A percentile compares a stretch with the other conserved stretches of the same genome.
phyloP scores from a whole-genome alignment of 163 green algal genomes.

The Volvox carteri region DNA sequence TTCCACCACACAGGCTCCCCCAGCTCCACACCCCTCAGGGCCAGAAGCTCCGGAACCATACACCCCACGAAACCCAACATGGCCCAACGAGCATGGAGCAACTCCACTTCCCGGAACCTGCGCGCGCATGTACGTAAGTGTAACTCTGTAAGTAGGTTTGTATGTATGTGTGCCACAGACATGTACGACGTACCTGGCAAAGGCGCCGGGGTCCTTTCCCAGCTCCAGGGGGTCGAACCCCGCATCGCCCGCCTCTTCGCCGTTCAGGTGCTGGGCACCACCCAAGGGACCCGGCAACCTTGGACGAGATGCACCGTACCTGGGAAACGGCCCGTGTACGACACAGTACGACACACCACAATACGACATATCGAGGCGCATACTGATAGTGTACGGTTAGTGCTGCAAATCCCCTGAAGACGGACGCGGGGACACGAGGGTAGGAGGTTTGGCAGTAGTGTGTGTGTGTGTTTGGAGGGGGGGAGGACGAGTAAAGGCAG shows the following conservation, averaged over 20 bases:
- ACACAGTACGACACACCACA: neutral
- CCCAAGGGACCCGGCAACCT: conserved; percentile 66
- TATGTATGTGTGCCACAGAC: too few relatives aligned
- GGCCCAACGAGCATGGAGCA: conserved; percentile 82
- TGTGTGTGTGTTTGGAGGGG: too few relatives aligned
- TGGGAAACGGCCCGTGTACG: neutral
- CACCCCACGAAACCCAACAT: conserved; percentile 79
- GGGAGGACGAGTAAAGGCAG: too few relatives aligned
- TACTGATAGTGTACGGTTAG: too few relatives aligned
- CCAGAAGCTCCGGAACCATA: conserved; percentile 71
- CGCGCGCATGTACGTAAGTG: too few relatives aligned
- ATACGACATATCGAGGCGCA: too few relatives aligned
- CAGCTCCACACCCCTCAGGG: conserved; percentile 54
- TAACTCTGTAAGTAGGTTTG: too few relatives aligned
- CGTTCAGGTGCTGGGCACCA: conserved; percentile 63
- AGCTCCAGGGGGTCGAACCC: conserved; percentile 80
- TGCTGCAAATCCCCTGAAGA: too few relatives aligned
- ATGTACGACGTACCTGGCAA: conserved; percentile 50
- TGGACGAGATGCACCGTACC: conserved; percentile 57
- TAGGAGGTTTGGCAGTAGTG: too few relatives aligned
- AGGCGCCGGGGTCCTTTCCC: conserved; percentile 38
- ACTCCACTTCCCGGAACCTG: conserved; percentile 71
- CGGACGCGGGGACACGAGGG: too few relatives aligned
- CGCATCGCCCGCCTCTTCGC: conserved; percentile 72
- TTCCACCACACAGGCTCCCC: conserved; percentile 85